These are phyloP conservation scores for Aureobasidium melanogenum DNA, from an alignment of 2,329 filamentous ascomycete genomes.

Conservation along the genomic window DNA sequence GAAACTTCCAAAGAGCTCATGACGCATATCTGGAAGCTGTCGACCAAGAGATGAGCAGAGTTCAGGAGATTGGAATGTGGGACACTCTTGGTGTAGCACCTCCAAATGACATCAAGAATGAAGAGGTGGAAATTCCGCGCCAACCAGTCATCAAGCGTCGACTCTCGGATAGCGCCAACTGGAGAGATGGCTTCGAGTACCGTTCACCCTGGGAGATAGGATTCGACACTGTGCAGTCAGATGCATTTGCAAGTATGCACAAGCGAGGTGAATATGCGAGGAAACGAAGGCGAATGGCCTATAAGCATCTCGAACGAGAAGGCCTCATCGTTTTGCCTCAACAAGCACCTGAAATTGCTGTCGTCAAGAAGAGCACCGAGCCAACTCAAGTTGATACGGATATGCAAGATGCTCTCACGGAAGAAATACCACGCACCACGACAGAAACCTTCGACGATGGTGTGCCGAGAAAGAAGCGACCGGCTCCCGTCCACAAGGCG, in stretches of 20 bases:
- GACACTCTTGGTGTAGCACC: conserved; percentile 29
- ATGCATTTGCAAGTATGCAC: conserved; percentile 15
- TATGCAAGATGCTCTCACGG: not conserved
- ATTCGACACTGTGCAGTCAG: not conserved
- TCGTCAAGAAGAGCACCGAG: not conserved
- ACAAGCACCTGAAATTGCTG: not conserved
- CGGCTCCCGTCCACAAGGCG: not conserved
- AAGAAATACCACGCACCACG: not conserved
- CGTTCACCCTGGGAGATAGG: conserved; percentile 41
- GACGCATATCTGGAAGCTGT: conserved; percentile 38
- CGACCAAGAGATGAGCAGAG: conserved; percentile 36
- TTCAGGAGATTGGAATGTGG: conserved; percentile 40
- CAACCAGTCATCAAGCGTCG: conserved; percentile 26
- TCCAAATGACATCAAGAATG: conserved; percentile 16
- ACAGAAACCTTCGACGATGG: not conserved
- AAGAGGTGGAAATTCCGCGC: conserved; percentile 15
- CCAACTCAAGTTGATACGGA: not conserved
- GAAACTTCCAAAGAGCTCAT: conserved; percentile 21
- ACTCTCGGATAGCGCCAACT: conserved; percentile 28
- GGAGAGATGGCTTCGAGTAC: conserved; percentile 40
- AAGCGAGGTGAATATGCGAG: conserved; percentile 10
- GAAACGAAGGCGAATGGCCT: conserved; percentile 12
- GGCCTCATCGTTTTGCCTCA: not conserved
- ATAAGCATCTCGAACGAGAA: not conserved
- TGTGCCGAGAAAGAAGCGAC: not conserved